phyloP scores from a whole-genome alignment of 306 rosid genomes.

The Rosa lucieae region DNA sequence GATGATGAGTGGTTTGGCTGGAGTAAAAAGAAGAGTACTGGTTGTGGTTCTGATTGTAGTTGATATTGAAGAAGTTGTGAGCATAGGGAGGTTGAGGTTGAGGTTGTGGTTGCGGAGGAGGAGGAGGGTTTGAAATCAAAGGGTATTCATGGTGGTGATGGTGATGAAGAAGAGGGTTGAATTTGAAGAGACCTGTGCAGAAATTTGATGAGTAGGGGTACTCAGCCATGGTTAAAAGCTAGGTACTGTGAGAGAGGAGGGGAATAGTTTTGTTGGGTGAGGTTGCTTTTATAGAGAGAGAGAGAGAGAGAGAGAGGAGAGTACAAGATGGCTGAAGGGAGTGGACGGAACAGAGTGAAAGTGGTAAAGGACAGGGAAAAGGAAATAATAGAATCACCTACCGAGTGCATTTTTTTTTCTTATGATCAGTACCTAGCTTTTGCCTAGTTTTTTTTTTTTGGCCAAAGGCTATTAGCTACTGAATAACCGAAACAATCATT shows the following conservation, averaged over 20 bases:
- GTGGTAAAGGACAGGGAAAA: constrained; percentile 19
- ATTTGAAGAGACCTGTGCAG: constrained; percentile 44
- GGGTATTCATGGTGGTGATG: constrained; percentile 10
- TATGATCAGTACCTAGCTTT: no score
- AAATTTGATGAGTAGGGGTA: constrained; percentile 39
- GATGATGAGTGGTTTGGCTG: constrained; percentile 8
- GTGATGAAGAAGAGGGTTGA: constrained; percentile 40
- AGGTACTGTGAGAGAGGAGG: constrained; percentile 5
- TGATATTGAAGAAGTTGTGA: constrained; percentile 24
- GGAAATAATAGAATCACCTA: constrained; percentile 12
- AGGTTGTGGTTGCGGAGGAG: constrained; percentile 4
- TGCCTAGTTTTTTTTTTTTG: not conserved
- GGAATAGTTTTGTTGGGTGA: constrained; percentile 34
- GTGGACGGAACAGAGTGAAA: constrained; percentile 53
- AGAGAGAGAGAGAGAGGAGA: constrained; percentile 44
- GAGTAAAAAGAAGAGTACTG: constrained; percentile 19
- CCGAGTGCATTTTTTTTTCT: not conserved
- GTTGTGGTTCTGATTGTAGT: constrained; percentile 9
- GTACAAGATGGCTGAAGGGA: constrained; percentile 81
- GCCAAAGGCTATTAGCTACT: not conserved
- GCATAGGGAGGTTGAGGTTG: constrained; percentile 1
- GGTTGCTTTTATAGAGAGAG: constrained; percentile 36
- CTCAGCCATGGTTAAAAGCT: constrained; percentile 45
- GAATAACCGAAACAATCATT: no score
- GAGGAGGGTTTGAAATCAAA: constrained; percentile 17